Evolutionary conservation across 805 yeast species (phyloP).

Genomic region (Monosporozyma yasuniensis): DNA sequence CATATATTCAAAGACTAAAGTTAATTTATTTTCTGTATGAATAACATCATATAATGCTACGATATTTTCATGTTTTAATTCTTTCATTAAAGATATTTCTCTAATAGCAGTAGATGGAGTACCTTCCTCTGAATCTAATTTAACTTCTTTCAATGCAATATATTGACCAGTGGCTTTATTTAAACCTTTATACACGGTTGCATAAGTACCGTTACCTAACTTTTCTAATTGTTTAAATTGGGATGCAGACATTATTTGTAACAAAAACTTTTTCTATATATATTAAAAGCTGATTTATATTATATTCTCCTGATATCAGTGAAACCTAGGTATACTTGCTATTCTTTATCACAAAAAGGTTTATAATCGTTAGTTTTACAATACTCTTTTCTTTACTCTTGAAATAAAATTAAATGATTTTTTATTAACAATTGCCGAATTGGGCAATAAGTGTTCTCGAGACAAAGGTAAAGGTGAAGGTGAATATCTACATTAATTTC

Average conservation of each 20-base stretch:
- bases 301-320: no score
- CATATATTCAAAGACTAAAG: constrained; percentile 85
- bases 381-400: background rate
- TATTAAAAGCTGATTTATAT: no score
- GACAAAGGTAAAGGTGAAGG: background rate
- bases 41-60: constrained; percentile 88
- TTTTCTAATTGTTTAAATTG: constrained; percentile 32
- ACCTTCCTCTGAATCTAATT: constrained; percentile 95
- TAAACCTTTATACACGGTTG: constrained; percentile 93
- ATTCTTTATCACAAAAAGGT: no score
- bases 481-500: no score
- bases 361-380: no score
- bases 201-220: constrained; percentile 69
- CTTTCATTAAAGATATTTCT: constrained; percentile 89
- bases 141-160: constrained; percentile 90
- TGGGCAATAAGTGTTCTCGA: background rate
- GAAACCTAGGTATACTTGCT: no score
- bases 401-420: background rate
- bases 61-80: constrained; percentile 86
- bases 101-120: constrained; percentile 97
- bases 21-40: constrained; percentile 90
- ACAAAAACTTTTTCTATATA: no score
- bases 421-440: background rate
- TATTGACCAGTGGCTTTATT: constrained; percentile 88
- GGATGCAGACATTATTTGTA: constrained; percentile 23